Percentiles rank a stretch among this genome's conserved stretches.
Evolutionary conservation across 202 grass and related monocot genomes (phyloP).

Genomic region (Carex arenaria): DNA sequence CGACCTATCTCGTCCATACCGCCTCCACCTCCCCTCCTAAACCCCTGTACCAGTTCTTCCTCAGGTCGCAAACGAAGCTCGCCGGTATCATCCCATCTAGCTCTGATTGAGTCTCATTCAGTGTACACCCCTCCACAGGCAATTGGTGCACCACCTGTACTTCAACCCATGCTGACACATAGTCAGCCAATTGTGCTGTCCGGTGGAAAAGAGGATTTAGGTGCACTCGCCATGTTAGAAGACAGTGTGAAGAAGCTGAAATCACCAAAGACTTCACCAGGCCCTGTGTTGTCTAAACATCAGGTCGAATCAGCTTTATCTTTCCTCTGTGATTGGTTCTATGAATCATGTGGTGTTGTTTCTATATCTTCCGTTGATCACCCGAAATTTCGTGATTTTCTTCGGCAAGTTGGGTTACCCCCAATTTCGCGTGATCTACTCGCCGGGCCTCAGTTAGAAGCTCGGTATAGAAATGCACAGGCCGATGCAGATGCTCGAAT

Average conservation of each 20-base stretch:
- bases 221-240: slow-evolving; percentile 64
- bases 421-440: slow-evolving; percentile 33
- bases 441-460: slow-evolving; percentile 40
- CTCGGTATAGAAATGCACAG: slow-evolving; percentile 48
- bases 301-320: slow-evolving; percentile 58
- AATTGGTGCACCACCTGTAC: slow-evolving; percentile 21
- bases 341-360: slow-evolving; percentile 57
- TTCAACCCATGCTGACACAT: slow-evolving; percentile 19
- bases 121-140: slow-evolving; percentile 33
- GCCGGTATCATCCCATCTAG: slow-evolving; percentile 39
- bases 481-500: slow-evolving; percentile 52
- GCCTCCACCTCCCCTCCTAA: slow-evolving; percentile 32
- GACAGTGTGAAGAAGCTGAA: slow-evolving; percentile 86
- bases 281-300: slow-evolving; percentile 39
- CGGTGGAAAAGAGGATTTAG: slow-evolving; percentile 68
- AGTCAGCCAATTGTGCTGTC: slow-evolving; percentile 49
- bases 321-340: slow-evolving; percentile 72
- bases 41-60: slow-evolving; percentile 26
- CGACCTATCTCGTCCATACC: slow-evolving; percentile 52
- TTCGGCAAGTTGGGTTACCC: slow-evolving; percentile 64
- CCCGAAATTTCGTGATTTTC: slow-evolving; percentile 61
- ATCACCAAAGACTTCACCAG: slow-evolving; percentile 59
- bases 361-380: slow-evolving; percentile 52
- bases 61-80: slow-evolving; percentile 60
- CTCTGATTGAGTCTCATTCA: slow-evolving; percentile 49